Evolutionary conservation across 495 filamentous ascomycete species (phyloP), one percentile per base, ranked within the genome.

Genomic region (Aspergillus nidulans): DNA sequence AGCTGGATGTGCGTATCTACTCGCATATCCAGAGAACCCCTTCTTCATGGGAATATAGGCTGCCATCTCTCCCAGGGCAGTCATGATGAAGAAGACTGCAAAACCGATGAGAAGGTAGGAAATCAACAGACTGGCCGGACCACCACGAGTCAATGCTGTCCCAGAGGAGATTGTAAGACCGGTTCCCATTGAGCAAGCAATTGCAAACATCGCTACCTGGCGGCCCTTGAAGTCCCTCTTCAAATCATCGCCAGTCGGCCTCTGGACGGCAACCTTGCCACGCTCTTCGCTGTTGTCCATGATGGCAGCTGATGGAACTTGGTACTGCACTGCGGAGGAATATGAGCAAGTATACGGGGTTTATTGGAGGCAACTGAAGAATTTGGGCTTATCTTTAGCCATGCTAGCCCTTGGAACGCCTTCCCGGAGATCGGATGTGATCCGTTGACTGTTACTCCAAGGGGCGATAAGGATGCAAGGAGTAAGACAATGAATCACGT

Each of bases 21-120:
- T 19, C 3, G 53, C 53, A 56, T 56, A 56, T 1, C 53, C 53
- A n/a, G 44, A 32, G 45, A 56, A 56, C n/a, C 53, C 53, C 16
- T 56, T 21, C 12, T 34, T 30, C 53, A 56, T 56, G 1, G 53
- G 53, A 8, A 50, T 42, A 19, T 42, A 56, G 34, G 40, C 25
- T 10, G 53, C 53, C 53, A 56, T 56, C 45, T 49, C 53, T 4
- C 45, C 53, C 15, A 56, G 34, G 6, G 53, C 53, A 4, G 53
- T 26, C 53, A 56, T 56, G 36, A 56, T 34, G 15, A 23, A 41
- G 1, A 41, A 49, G 7, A 56, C 53, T 1, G 21, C 10, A 19
- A 43, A 26, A 3, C 53, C 53, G 16, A 56, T 30, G 20, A 56
- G n/a, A 16, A 46, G 16, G 36, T 56, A 56, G 1, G 44, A 46